Evolutionary conservation across 2,329 filamentous ascomycete species (phyloP).

Genomic region (Microsporum audouinii): DNA sequence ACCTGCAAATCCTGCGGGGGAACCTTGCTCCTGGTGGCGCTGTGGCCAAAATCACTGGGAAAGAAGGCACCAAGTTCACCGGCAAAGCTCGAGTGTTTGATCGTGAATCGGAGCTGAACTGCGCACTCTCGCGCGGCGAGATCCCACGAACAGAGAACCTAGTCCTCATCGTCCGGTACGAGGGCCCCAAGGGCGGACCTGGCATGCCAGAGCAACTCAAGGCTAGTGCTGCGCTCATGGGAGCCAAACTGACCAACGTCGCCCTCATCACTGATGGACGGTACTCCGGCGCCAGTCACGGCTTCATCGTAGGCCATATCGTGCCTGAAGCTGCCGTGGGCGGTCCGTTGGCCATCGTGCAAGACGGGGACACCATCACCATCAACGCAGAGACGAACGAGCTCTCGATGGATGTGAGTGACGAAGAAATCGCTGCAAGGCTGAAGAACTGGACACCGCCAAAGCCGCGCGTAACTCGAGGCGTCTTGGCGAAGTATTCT

Average conservation of each 20-base stretch:
- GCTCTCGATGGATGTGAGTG: constrained; percentile 58
- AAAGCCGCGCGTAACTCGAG: constrained; percentile 61
- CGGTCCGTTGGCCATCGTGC: constrained; percentile 71
- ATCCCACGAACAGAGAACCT: constrained; percentile 68
- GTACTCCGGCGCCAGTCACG: constrained; percentile 62
- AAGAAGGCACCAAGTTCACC: constrained; percentile 73
- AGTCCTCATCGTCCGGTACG: constrained; percentile 83
- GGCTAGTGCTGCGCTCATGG: constrained; percentile 83
- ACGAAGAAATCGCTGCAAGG: constrained; percentile 58
- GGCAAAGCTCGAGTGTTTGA: constrained; percentile 76
- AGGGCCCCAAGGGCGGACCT: constrained; percentile 84
- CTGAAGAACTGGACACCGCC: constrained; percentile 59
- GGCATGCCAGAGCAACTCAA: constrained; percentile 92
- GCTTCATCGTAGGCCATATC: constrained; percentile 88
- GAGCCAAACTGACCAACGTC: constrained; percentile 74
- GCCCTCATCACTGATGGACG: constrained; percentile 81
- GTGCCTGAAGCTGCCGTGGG: constrained; percentile 79
- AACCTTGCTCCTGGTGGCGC: constrained; percentile 82
- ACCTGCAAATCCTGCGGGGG: constrained; percentile 76
- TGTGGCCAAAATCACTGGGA: constrained; percentile 93
- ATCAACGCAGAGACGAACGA: constrained; percentile 72
- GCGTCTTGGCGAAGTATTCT: constrained; percentile 83
- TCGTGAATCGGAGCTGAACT: constrained; percentile 69
- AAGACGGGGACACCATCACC: constrained; percentile 66
- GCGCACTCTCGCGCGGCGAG: constrained; percentile 58